Percentiles rank a stretch among this genome's conserved stretches.
These are phyloP conservation scores for Daphne laureola DNA, from an alignment of 441 rosid genomes.

Conservation along the genomic window DNA sequence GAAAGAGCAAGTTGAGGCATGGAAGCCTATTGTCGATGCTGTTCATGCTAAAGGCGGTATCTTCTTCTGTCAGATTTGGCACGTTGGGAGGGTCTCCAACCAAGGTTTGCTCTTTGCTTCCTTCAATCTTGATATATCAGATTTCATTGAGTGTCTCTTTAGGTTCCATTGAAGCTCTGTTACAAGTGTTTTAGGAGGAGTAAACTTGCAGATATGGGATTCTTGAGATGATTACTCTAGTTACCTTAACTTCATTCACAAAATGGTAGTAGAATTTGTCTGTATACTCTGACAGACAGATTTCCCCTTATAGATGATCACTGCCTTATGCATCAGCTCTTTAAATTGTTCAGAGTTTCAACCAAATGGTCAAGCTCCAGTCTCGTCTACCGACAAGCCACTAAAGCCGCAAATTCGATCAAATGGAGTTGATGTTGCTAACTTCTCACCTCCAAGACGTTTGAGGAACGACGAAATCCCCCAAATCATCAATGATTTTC, in stretches of 20 bases:
- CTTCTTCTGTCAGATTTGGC: conserved; percentile 54
- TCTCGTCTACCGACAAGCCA: conserved; percentile 24
- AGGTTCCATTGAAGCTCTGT: no score
- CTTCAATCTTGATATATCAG: no score
- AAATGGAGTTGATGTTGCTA: conserved; percentile 13
- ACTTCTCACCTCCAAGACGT: conserved; percentile 22
- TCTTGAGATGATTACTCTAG: no score
- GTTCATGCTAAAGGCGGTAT: conserved; percentile 42
- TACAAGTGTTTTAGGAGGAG: no score
- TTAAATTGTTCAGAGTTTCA: conserved; percentile 14
- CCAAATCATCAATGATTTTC: conserved; percentile 22
- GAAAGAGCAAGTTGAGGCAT: conserved; percentile 48
- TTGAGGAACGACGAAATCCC: conserved; percentile 24
- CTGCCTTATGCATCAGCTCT: no score
- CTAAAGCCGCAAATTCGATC: conserved; percentile 17
- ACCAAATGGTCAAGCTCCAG: conserved; percentile 30
- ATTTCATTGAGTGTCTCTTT: no score
- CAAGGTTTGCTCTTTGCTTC: neutral
- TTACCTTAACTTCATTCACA: no score
- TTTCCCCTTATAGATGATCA: no score
- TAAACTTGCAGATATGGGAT: no score
- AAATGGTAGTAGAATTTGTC: no score
- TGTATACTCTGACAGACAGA: no score
- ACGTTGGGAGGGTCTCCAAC: conserved; percentile 35
- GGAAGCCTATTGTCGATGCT: conserved; percentile 49